Base-by-base conservation (phyloP, 495 filamentous ascomycete species). In the Xylaria flabelliformis region DNA sequence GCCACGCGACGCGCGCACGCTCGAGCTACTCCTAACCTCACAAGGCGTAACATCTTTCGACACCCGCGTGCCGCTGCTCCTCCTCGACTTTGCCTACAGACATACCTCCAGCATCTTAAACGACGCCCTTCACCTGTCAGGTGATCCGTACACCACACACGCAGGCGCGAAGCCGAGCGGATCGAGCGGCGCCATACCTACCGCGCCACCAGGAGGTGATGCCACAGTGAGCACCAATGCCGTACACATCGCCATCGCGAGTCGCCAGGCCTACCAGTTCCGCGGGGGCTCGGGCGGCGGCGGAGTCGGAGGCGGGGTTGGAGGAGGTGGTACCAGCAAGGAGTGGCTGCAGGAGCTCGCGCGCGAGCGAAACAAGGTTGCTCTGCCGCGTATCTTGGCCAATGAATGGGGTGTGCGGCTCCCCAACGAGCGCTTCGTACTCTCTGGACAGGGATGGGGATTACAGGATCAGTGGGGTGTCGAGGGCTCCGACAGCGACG, bases 81-180 rank as follows among this genome's bases (percentile, higher is more conserved):
- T 99, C 51, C 90, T 99, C 79, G 96, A 99, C 82, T 97, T 98
- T 80, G 95, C 96, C 24, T 99, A 99, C 88, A 92, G 95, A 26
- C 88, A 90, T 82, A 88, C 88, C 3, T 86, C 87, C 0, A 83
- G 86, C n/a, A 83, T 93, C 19, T 86, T 93, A 7, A 86, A 82
- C 55, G 91, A 94, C 80, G 90, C 90, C 2, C 78, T 92, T 3
- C 87, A 89, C 74, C 86, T 92, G 21, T 82, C 85, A 9, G 86
- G 87, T 0, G 90, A 92, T 76, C 88, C 89, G 0, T 92, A 92
- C 81, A 82, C 82, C 1, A 82, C 83, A 1, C 85, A 88, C 73
- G 86, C 85, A 0, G 85, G 87, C 8, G 77, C 85, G 0, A 78
- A 81, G 48, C 85, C 87, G 9, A 82, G 82, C 19, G 83, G 79